A percentile compares a stretch with the other conserved stretches of the same genome.
Conservation (phyloP, 208 protist species). For the Leishmania arabica region DNA sequence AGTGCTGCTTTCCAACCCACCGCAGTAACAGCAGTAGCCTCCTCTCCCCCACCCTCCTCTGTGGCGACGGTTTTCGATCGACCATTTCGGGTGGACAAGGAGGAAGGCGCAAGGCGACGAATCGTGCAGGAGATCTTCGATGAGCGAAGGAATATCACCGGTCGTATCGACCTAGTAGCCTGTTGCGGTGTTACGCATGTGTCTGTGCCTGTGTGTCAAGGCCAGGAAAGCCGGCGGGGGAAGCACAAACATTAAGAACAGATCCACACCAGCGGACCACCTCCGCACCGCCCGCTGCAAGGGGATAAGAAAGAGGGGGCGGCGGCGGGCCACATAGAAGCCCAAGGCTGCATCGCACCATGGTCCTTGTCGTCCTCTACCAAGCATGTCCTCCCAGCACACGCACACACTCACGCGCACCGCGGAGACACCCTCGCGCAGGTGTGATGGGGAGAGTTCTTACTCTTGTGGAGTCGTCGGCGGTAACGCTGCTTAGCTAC, state of each 20-base stretch:
- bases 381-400: not conserved
- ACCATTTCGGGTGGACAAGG: not conserved
- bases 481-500: not conserved
- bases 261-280: not conserved
- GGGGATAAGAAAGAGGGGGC: not conserved
- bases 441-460: not conserved
- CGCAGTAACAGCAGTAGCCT: not conserved
- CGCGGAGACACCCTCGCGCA: not conserved
- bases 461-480: not conserved
- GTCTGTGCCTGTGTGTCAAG: not conserved
- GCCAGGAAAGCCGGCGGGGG: not conserved
- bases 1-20: not conserved
- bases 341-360: not conserved
- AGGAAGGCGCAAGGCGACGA: not conserved
- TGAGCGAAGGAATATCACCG: not conserved
- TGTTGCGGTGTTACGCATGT: not conserved
- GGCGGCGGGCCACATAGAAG: not conserved
- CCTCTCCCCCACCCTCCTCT: too few species aligned
- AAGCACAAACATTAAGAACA: not conserved
- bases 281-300: too few species aligned
- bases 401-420: not conserved
- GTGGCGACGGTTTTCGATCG: not conserved
- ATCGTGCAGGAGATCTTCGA: not conserved
- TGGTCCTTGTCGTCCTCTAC: not conserved
- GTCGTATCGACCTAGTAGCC: too few species aligned